Percentiles rank a stretch among this genome's conserved stretches.
These are phyloP conservation scores for Selenicereus undatus DNA, from an alignment of 148 eudicot species.

Conservation along the genomic window DNA sequence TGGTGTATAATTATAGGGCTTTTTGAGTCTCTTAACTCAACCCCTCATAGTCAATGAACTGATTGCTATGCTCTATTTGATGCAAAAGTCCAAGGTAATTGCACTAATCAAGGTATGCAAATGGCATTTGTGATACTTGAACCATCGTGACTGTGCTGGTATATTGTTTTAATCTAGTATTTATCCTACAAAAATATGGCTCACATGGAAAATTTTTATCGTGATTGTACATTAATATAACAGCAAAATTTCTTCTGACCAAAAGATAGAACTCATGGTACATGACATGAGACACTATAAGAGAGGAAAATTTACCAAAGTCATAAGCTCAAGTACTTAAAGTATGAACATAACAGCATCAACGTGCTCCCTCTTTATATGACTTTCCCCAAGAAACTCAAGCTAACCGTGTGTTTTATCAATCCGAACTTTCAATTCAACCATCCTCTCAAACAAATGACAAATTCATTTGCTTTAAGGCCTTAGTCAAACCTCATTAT, in stretches of 20 bases:
- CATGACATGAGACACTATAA: neutral
- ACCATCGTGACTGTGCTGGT: too few relatives aligned
- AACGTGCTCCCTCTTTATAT: slow-evolving; percentile 11
- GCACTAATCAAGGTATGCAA: too few relatives aligned
- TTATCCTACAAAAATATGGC: too few relatives aligned
- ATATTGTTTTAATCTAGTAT: too few relatives aligned
- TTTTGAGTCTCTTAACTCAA: too few relatives aligned
- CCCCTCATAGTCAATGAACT: too few relatives aligned
- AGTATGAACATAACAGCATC: slow-evolving; percentile 11
- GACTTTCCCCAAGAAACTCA: slow-evolving; percentile 6
- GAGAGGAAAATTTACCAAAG: neutral
- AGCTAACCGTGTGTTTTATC: slow-evolving; percentile 21
- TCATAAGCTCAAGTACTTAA: neutral
- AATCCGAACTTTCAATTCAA: slow-evolving; percentile 27
- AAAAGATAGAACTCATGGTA: neutral
- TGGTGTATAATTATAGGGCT: too few relatives aligned
- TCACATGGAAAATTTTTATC: too few relatives aligned
- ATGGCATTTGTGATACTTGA: too few relatives aligned
- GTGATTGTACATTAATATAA: too few relatives aligned
- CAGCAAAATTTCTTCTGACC: neutral
- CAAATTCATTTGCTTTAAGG: neutral
- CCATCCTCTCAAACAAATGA: neutral
- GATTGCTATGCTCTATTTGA: too few relatives aligned
- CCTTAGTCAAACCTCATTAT: slow-evolving; percentile 18
- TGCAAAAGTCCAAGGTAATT: too few relatives aligned